These are phyloP conservation scores for Epichloe amarillans DNA, from an alignment of 2,329 filamentous ascomycete genomes.

Conservation along the genomic window DNA sequence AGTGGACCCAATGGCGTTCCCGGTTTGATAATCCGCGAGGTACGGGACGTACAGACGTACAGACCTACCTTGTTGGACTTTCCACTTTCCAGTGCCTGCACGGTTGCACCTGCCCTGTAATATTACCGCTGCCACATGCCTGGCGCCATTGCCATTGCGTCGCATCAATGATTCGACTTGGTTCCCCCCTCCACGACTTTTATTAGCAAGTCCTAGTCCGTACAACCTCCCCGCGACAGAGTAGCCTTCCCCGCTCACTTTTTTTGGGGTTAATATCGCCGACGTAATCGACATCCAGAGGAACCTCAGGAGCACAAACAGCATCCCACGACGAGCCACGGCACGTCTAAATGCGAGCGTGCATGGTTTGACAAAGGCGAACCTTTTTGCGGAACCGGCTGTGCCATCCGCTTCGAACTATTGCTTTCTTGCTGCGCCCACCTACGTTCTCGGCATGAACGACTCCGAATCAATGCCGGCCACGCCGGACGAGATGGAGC, in stretches of 20 bases:
- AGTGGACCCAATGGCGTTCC: no score
- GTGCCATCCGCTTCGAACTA: conserved; percentile 4
- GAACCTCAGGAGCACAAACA: neutral
- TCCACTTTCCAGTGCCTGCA: no score
- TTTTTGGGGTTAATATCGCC: neutral
- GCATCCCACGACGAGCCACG: neutral
- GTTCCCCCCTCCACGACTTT: neutral
- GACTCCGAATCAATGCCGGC: conserved; percentile 26
- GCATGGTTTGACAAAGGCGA: conserved; percentile 4
- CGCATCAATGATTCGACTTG: neutral
- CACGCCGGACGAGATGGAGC: conserved; percentile 32
- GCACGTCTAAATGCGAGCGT: neutral
- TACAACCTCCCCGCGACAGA: conserved; percentile 1
- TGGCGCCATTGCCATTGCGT: neutral
- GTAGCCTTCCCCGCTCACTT: neutral
- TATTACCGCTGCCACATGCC: neutral
- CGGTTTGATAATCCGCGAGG: no score
- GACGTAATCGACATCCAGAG: neutral
- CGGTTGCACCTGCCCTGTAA: no score
- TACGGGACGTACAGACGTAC: no score
- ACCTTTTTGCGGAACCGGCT: conserved; percentile 2
- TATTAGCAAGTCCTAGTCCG: neutral
- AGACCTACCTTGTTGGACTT: no score
- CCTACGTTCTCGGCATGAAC: conserved; percentile 9
- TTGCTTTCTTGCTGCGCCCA: conserved; percentile 1